phyloP scores from a whole-genome alignment of 2,329 filamentous ascomycete genomes.

The Pseudofabraea citricarpa region DNA sequence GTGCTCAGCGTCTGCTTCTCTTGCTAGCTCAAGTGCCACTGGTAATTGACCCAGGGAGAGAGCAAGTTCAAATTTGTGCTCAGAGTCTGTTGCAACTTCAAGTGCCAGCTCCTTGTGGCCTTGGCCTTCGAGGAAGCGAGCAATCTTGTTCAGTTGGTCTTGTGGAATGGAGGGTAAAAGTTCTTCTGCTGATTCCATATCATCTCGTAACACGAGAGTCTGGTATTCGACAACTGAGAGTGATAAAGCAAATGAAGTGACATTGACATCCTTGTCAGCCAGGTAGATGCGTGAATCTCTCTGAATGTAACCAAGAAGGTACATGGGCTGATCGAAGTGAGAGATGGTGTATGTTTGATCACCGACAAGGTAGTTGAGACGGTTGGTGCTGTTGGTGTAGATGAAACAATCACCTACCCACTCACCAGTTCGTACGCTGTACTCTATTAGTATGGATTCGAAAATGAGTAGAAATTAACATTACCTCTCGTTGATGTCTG shows the following conservation, averaged over 20 bases:
- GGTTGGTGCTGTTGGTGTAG: conserved; percentile 95
- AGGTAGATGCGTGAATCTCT: conserved; percentile 94
- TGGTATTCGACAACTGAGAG: conserved; percentile 95
- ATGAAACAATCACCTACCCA: conserved; percentile 99
- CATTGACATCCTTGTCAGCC: conserved; percentile 89
- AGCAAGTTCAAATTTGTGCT: conserved; percentile 94
- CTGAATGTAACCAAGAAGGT: conserved; percentile 90
- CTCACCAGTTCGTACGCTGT: conserved; percentile 82
- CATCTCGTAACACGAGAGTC: conserved; percentile 87
- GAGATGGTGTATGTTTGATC: conserved; percentile 98
- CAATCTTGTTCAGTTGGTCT: conserved; percentile 98
- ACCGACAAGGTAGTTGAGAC: conserved; percentile 94
- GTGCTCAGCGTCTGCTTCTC: conserved; percentile 81
- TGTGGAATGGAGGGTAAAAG: conserved; percentile 77
- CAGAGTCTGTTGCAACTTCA: conserved; percentile 87
- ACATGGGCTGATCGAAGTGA: conserved; percentile 94
- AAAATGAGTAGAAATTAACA: conserved; percentile 11
- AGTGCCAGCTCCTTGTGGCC: conserved; percentile 94
- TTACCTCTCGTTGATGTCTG: conserved; percentile 86
- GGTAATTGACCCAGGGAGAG: conserved; percentile 78
- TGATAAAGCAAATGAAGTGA: conserved; percentile 86
- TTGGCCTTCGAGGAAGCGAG: conserved; percentile 93
- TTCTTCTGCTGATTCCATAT: conserved; percentile 87
- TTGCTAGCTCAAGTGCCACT: conserved; percentile 79
- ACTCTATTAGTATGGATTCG: conserved; percentile 16